A percentile compares a stretch with the other conserved stretches of the same genome.
phyloP scores from a whole-genome alignment of 495 filamentous ascomycete species.

The Neurospora sp. region DNA sequence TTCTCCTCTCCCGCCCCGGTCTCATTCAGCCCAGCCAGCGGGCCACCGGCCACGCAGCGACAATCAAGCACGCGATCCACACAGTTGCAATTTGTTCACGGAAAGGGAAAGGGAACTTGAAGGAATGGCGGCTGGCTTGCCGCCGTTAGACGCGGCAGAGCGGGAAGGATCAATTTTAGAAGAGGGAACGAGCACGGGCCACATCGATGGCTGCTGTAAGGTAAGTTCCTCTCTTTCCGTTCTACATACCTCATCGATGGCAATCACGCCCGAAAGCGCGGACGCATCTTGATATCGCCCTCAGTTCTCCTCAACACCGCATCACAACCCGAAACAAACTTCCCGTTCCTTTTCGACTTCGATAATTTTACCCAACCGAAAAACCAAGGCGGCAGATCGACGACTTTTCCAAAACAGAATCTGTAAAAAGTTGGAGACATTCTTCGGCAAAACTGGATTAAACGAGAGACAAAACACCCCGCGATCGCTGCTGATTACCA shows the following conservation, averaged over 20 bases:
- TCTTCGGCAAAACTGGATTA: neutral
- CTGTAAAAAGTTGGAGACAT: neutral
- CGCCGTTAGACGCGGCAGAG: neutral
- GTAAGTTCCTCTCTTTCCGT: neutral
- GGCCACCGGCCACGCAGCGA: neutral
- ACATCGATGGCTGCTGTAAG: neutral
- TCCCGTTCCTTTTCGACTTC: neutral
- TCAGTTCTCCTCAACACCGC: neutral
- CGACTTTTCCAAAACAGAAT: neutral
- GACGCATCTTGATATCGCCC: neutral
- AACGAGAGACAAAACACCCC: neutral
- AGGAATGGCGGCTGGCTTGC: neutral
- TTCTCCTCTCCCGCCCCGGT: neutral
- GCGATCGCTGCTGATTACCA: neutral
- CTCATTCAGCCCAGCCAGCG: neutral
- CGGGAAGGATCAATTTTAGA: neutral
- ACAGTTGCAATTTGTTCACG: neutral
- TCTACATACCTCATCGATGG: neutral
- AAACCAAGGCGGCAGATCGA: neutral
- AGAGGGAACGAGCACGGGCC: neutral
- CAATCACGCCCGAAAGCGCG: neutral
- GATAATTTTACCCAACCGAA: neutral
- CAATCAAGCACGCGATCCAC: neutral
- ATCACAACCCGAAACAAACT: neutral
- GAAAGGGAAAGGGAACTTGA: neutral